These are phyloP conservation scores for Salix exigua DNA, from an alignment of 345 rosid species.

Conservation along the genomic window DNA sequence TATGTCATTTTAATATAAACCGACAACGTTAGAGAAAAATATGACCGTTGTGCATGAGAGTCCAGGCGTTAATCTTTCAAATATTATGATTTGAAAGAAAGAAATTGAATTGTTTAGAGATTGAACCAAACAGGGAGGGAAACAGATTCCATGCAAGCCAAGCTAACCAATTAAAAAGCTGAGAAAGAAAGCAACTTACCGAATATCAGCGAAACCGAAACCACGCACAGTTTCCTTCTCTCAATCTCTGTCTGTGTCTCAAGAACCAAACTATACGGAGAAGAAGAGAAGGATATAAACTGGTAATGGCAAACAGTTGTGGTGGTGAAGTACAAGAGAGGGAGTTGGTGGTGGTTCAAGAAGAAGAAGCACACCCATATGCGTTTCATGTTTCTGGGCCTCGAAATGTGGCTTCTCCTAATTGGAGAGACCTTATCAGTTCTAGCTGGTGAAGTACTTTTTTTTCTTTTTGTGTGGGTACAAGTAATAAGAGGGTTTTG, in stretches of 20 bases:
- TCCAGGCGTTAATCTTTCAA: neutral
- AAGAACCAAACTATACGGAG: neutral
- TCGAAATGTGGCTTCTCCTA: constrained; percentile 75
- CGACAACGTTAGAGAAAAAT: neutral
- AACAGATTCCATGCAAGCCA: neutral
- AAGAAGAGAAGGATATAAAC: neutral
- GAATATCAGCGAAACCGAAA: neutral
- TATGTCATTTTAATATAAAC: neutral
- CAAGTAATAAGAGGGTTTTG: neutral
- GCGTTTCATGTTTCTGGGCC: constrained; percentile 95
- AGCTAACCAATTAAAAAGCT: neutral
- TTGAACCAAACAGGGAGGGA: neutral
- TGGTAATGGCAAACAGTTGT: neutral
- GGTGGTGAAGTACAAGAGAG: neutral
- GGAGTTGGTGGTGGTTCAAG: constrained; percentile 13
- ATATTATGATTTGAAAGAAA: neutral
- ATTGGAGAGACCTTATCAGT: constrained; percentile 90
- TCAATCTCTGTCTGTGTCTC: neutral
- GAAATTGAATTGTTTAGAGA: neutral
- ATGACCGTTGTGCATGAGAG: neutral
- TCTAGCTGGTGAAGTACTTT: constrained; percentile 73
- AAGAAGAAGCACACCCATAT: constrained; percentile 73
- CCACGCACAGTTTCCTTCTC: neutral
- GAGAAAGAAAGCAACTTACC: neutral
- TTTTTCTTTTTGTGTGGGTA: neutral